Evolutionary conservation across 2,329 filamentous ascomycete genomes (phyloP).

Genomic region (Hypoxylon sp.): DNA sequence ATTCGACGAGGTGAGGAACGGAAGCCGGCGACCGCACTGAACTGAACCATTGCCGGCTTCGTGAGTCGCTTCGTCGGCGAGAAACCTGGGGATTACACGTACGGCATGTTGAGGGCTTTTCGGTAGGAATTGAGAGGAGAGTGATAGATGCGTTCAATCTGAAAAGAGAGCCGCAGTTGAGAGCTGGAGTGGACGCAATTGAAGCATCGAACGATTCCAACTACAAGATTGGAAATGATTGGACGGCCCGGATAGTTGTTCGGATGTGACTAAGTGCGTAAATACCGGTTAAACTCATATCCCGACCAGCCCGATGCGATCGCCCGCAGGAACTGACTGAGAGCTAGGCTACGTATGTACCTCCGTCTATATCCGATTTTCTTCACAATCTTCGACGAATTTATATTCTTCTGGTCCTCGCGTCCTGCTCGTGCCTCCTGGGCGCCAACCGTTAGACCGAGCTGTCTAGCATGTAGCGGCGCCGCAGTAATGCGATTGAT

Average conservation of each 20-base stretch:
- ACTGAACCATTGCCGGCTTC: constrained; percentile 29
- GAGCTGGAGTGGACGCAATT: constrained; percentile 35
- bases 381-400: neutral
- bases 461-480: constrained; percentile 38
- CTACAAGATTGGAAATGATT: neutral
- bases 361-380: neutral
- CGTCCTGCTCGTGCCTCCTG: neutral
- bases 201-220: constrained; percentile 30
- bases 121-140: constrained; percentile 18
- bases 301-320: neutral
- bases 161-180: constrained; percentile 36
- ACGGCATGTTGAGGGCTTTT: constrained; percentile 44
- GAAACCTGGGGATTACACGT: constrained; percentile 25
- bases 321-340: neutral
- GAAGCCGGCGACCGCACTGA: neutral
- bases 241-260: constrained; percentile 13
- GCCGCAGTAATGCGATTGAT: constrained; percentile 47
- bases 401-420: neutral
- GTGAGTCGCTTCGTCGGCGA: neutral
- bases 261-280: constrained; percentile 38
- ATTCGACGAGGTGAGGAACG: neutral
- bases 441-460: neutral
- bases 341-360: too few relatives aligned
- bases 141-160: constrained; percentile 21
- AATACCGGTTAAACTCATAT: constrained; percentile 34